Conservation (phyloP, 2,329 filamentous ascomycete genomes). For the Trichophaea hybrida region DNA sequence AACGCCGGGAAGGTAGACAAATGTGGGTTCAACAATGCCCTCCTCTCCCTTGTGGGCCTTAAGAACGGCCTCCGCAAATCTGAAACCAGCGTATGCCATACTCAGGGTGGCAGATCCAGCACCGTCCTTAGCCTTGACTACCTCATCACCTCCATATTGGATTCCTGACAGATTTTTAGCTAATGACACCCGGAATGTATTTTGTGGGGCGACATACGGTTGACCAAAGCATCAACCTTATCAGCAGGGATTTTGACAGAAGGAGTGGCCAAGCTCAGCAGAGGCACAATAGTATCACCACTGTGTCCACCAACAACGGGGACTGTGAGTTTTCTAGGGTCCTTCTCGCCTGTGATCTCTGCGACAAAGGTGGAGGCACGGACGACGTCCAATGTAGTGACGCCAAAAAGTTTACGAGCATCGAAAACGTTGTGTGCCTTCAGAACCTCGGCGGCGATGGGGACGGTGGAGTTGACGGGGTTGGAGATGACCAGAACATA, state of each 20-base stretch:
- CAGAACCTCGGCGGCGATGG: conserved; percentile 91
- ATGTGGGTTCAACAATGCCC: conserved; percentile 87
- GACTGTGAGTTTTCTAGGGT: conserved; percentile 69
- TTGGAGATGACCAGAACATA: conserved; percentile 97
- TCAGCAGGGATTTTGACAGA: conserved; percentile 67
- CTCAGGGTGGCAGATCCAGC: conserved; percentile 80
- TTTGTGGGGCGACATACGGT: conserved; percentile 43
- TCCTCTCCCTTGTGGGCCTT: conserved; percentile 61
- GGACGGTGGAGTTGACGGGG: conserved; percentile 97
- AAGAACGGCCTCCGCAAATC: conserved; percentile 88
- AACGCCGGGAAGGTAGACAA: conserved; percentile 85
- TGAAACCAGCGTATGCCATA: conserved; percentile 92
- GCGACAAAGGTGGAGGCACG: conserved; percentile 94
- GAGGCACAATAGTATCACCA: conserved; percentile 91
- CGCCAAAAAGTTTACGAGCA: conserved; percentile 89
- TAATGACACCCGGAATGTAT: not conserved
- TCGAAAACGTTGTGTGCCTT: conserved; percentile 90
- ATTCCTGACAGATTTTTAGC: conserved; percentile 40
- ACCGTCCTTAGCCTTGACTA: conserved; percentile 88
- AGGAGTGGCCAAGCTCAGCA: conserved; percentile 84
- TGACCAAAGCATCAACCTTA: conserved; percentile 78
- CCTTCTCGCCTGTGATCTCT: conserved; percentile 64
- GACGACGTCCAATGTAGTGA: conserved; percentile 96
- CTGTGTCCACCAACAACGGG: conserved; percentile 96
- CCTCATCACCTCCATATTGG: conserved; percentile 95